Evolutionary conservation across 2,329 filamentous ascomycete genomes (phyloP), one percentile per base, ranked within the genome.

Genomic region (Bipolaris sorokiniana): DNA sequence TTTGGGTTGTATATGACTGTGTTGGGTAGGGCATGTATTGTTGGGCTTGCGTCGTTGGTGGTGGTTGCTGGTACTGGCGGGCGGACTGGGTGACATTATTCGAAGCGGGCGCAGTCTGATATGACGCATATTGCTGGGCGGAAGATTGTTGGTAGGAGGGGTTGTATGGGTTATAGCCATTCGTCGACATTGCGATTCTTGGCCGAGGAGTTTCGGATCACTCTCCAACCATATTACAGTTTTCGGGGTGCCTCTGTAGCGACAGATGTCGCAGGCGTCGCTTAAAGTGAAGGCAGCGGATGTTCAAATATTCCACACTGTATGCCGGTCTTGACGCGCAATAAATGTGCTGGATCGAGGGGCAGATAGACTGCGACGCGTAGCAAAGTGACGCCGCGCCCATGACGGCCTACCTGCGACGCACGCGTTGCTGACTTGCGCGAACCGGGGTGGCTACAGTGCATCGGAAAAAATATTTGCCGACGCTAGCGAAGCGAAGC

Each of bases 71-170:
- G 53, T 71, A 71, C 38, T 68, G 70, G 31, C 65, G 68, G 37
- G 67, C 61, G 9, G 61, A 33, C 38, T 71, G 67, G 40, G 67
- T 51, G n/a, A 40, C 58, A 15, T 59, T 65, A 49, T 67, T 73
- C 42, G 71, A 56, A 13, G 66, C 48, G 6, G 69, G 62, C 34
- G 66, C 63, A 9, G 70, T 68, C 49, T 71, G 66, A 37, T 72
- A 68, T 13, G 62, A 55, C 0, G 69, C 54, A 52, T 75, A 72
- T 36, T 68, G 65, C 41, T 68, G 69, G 11, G 68, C 60, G n/a
- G 70, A 64, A 51, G 54, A 70, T 44, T 72, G 72, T 37, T 70
- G 71, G 55, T 70, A 67, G 16, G 59, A 53, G 48, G 72, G 69
- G 11, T 60, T 68, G 51, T 73, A 70, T 5, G 55, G 48, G n/a